Conservation (phyloP, 2,329 filamentous ascomycete species). For the Microsporum audouinii region DNA sequence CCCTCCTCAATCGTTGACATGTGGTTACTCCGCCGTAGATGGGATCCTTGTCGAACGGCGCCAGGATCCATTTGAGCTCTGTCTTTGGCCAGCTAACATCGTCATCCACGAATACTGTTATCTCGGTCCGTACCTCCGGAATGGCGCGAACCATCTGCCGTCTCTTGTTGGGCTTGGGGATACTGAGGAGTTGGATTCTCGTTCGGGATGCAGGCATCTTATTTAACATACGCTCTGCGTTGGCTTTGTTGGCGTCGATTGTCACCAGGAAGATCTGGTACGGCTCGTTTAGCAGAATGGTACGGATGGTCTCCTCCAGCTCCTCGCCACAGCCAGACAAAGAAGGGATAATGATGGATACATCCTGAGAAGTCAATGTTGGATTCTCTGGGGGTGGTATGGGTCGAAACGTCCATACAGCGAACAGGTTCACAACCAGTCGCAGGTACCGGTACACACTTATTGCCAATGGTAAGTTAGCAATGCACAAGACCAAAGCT, state of each 20-base stretch:
- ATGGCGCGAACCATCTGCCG: conserved; percentile 87
- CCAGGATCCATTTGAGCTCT: conserved; percentile 80
- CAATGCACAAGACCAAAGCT: too few relatives aligned
- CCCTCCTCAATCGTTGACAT: conserved; percentile 71
- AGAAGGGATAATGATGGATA: conserved; percentile 87
- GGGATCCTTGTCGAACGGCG: conserved; percentile 69
- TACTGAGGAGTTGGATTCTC: conserved; percentile 61
- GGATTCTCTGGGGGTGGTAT: conserved; percentile 72
- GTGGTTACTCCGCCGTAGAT: conserved; percentile 83
- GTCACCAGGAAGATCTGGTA: conserved; percentile 74
- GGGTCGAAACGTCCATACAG: conserved; percentile 78
- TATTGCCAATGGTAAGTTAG: conserved; percentile 28
- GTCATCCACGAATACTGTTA: conserved; percentile 90
- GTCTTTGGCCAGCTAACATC: conserved; percentile 87
- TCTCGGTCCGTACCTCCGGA: conserved; percentile 66
- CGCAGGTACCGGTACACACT: conserved; percentile 77
- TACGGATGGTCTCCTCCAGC: conserved; percentile 63
- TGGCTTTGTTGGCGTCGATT: conserved; percentile 64
- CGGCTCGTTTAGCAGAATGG: conserved; percentile 43
- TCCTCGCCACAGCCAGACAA: conserved; percentile 81
- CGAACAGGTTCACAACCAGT: conserved; percentile 70
- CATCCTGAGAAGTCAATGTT: conserved; percentile 67
- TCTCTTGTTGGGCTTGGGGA: conserved; percentile 85
- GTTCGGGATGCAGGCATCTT: conserved; percentile 47
- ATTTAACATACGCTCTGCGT: conserved; percentile 51